Evolutionary conservation across 176 grass and related monocot species (phyloP).

Genomic region (Avena atlantica): DNA sequence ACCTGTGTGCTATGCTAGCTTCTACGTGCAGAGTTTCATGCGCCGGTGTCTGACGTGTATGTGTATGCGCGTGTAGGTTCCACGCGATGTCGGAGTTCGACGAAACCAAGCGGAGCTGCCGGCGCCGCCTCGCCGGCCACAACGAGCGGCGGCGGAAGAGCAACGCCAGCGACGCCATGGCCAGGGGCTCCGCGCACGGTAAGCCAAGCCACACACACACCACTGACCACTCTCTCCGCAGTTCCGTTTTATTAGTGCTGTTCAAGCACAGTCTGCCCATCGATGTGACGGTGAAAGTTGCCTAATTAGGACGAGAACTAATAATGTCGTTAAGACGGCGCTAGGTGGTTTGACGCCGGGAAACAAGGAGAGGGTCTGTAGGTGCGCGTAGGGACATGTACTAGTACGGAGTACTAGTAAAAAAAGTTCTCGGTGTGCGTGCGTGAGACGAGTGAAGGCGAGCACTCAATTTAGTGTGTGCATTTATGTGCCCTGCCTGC

Average conservation of each 20-base stretch:
- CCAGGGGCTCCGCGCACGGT: slow-evolving; percentile 55
- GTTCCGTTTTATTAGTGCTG: not conserved
- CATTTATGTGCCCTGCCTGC: slow-evolving; percentile 31
- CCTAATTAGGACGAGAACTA: not conserved
- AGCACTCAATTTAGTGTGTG: slow-evolving; percentile 46
- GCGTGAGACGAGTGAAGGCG: too few relatives aligned
- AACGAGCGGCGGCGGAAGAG: slow-evolving; percentile 88
- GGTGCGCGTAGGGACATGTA: not conserved
- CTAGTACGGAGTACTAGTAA: too few relatives aligned
- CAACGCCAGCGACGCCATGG: slow-evolving; percentile 67
- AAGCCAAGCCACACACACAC: not conserved
- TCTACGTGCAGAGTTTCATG: not conserved
- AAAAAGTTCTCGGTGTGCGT: slow-evolving; percentile 23
- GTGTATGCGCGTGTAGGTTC: slow-evolving; percentile 49
- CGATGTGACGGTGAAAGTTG: not conserved
- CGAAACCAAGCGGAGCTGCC: slow-evolving; percentile 83
- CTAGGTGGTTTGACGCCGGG: slow-evolving; percentile 55
- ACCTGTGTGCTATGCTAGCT: not conserved
- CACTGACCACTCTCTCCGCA: not conserved
- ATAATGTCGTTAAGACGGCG: not conserved
- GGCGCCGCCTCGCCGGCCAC: slow-evolving; percentile 78
- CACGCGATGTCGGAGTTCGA: slow-evolving; percentile 87
- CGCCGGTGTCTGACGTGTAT: not conserved
- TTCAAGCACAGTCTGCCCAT: not conserved
- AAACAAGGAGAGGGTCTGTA: slow-evolving; percentile 54